phyloP scores from a whole-genome alignment of 441 rosid genomes.

The Mallotus repandus region DNA sequence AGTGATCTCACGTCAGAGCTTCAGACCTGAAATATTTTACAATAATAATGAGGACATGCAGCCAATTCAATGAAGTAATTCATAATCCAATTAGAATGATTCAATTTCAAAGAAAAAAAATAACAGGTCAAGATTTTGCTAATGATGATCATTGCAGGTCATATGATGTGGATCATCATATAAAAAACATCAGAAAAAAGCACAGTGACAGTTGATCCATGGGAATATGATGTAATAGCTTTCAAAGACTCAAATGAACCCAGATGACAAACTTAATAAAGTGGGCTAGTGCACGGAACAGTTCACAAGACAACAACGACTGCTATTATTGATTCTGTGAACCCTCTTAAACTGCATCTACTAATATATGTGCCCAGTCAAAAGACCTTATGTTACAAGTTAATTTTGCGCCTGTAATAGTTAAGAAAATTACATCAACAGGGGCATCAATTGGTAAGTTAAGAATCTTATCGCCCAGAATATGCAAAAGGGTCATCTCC shows the following conservation, averaged over 20 bases:
- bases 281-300: background rate
- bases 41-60: background rate
- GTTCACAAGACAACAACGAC: conserved; percentile 4
- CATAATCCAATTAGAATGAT: background rate
- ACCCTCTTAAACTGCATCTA: background rate
- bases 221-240: background rate
- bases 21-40: background rate
- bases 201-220: background rate
- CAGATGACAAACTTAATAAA: background rate
- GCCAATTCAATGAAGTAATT: background rate
- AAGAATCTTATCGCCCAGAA: conserved; percentile 82
- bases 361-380: background rate
- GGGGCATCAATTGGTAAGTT: conserved; percentile 81
- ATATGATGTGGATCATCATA: background rate
- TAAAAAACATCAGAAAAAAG: background rate
- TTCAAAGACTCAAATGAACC: background rate
- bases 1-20: conserved; percentile 4
- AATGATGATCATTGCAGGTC: background rate
- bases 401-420: background rate
- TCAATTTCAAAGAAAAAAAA: background rate
- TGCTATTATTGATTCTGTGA: background rate
- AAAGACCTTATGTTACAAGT: background rate
- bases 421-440: conserved; percentile 53
- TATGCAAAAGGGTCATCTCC: conserved; percentile 73
- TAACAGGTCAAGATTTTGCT: background rate